Conservation (phyloP, 768 basidiomycete genomes). For the Dendrothele bispora region DNA sequence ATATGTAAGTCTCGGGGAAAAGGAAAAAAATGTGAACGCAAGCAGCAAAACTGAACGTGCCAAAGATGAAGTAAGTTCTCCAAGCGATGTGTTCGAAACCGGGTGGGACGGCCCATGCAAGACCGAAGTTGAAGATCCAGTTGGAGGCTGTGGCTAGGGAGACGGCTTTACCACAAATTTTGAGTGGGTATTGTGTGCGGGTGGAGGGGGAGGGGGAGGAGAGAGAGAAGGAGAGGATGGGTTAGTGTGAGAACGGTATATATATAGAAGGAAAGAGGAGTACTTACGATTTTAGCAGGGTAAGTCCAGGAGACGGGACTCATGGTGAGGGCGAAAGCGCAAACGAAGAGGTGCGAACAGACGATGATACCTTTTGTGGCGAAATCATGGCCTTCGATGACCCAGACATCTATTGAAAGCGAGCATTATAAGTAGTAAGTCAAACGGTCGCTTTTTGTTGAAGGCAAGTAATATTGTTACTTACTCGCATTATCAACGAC, state of each 20-base stretch:
- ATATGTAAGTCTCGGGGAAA: constrained; percentile 82
- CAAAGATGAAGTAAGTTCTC: constrained; percentile 80
- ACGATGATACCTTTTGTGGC: constrained; percentile 74
- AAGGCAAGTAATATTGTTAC: constrained; percentile 7
- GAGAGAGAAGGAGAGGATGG: not conserved
- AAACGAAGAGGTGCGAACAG: constrained; percentile 76
- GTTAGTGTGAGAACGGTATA: not conserved
- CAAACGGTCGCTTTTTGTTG: not conserved
- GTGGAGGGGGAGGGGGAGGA: too few relatives aligned
- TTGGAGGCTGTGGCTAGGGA: constrained; percentile 53
- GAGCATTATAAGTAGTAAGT: too few relatives aligned
- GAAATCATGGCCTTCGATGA: constrained; percentile 52
- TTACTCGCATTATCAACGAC: constrained; percentile 34
- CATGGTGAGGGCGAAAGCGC: constrained; percentile 71
- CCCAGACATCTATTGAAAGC: constrained; percentile 35
- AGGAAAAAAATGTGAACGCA: constrained; percentile 75
- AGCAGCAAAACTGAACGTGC: constrained; percentile 72
- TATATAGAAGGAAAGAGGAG: not conserved
- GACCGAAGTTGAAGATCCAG: constrained; percentile 72
- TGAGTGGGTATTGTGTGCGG: constrained; percentile 49
- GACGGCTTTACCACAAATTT: constrained; percentile 61
- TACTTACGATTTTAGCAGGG: constrained; percentile 57
- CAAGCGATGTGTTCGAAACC: constrained; percentile 65
- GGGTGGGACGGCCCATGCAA: constrained; percentile 76
- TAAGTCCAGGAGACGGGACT: constrained; percentile 80